phyloP scores from a whole-genome alignment of 2,329 filamentous ascomycete genomes.

The Colletotrichum sp. region DNA sequence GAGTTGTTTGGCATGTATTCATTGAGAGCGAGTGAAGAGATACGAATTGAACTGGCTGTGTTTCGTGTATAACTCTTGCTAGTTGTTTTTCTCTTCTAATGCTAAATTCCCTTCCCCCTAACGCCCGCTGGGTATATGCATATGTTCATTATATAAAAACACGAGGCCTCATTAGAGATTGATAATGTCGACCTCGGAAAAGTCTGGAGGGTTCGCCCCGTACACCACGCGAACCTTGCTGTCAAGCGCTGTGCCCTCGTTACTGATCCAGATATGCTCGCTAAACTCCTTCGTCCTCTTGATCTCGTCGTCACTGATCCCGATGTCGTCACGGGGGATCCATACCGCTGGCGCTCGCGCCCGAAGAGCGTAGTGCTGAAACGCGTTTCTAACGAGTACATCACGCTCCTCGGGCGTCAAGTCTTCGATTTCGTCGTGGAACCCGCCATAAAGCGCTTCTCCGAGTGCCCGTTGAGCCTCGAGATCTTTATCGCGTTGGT shows the following conservation, averaged over 20 bases:
- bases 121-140: slow-evolving; percentile 20
- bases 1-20: background rate
- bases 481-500: slow-evolving; percentile 63
- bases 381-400: slow-evolving; percentile 82
- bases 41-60: background rate
- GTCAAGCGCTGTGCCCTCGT: slow-evolving; percentile 88
- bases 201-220: slow-evolving; percentile 84
- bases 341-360: slow-evolving; percentile 87
- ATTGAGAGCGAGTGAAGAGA: background rate
- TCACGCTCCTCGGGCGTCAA: slow-evolving; percentile 90
- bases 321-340: slow-evolving; percentile 90
- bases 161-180: slow-evolving; percentile 58
- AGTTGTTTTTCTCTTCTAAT: background rate
- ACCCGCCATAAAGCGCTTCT: slow-evolving; percentile 83
- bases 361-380: slow-evolving; percentile 87
- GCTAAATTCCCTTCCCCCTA: background rate
- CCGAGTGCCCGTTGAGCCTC: slow-evolving; percentile 78
- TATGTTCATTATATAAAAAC: slow-evolving; percentile 1
- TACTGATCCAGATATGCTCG: slow-evolving; percentile 89
- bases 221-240: slow-evolving; percentile 84
- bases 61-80: background rate
- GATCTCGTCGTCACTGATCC: slow-evolving; percentile 92
- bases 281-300: slow-evolving; percentile 77
- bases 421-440: slow-evolving; percentile 94
- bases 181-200: slow-evolving; percentile 87